These are phyloP conservation scores for Phytopythium cucurbitacearum DNA, from an alignment of 352 stramenopile species.

Conservation along the genomic window DNA sequence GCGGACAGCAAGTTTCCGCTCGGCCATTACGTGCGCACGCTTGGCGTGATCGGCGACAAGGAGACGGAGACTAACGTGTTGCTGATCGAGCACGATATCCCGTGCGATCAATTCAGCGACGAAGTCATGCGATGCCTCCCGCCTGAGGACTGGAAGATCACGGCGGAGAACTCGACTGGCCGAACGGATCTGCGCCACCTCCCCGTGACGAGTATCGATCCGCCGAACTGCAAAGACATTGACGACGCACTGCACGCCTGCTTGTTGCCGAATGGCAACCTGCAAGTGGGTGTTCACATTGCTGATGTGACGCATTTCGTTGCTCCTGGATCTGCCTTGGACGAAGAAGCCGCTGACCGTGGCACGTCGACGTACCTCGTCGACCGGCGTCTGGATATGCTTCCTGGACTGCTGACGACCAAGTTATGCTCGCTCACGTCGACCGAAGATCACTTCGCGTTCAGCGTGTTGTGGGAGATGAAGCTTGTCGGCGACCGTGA, in stretches of 20 bases:
- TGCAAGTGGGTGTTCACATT: slow-evolving; percentile 97
- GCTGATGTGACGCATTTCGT: slow-evolving; percentile 99
- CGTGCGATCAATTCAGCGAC: slow-evolving; percentile 75
- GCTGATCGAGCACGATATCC: slow-evolving; percentile 97
- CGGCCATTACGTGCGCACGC: slow-evolving; percentile 95
- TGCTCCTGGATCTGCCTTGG: slow-evolving; percentile 88
- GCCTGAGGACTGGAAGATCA: slow-evolving; percentile 94
- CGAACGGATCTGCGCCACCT: slow-evolving; percentile 91
- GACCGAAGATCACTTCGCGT: slow-evolving; percentile 78
- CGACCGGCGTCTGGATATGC: slow-evolving; percentile 98
- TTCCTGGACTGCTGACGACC: slow-evolving; percentile 95
- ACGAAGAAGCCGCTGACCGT: slow-evolving; percentile 91
- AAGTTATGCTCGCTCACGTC: slow-evolving; percentile 95
- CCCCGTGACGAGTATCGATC: slow-evolving; percentile 91
- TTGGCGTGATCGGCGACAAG: slow-evolving; percentile 96
- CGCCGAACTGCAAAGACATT: slow-evolving; percentile 94
- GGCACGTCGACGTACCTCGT: slow-evolving; percentile 98
- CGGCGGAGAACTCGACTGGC: slow-evolving; percentile 88
- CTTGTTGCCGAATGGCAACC: slow-evolving; percentile 89
- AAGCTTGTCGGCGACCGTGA: slow-evolving; percentile 55
- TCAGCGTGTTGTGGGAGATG: slow-evolving; percentile 78
- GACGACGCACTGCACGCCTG: slow-evolving; percentile 97
- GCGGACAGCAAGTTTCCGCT: slow-evolving; percentile 86
- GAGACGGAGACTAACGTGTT: slow-evolving; percentile 96
- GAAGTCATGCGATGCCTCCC: slow-evolving; percentile 92